These are phyloP conservation scores for Zasmidium citrigriseum DNA, from an alignment of 2,329 filamentous ascomycete genomes.

Conservation along the genomic window DNA sequence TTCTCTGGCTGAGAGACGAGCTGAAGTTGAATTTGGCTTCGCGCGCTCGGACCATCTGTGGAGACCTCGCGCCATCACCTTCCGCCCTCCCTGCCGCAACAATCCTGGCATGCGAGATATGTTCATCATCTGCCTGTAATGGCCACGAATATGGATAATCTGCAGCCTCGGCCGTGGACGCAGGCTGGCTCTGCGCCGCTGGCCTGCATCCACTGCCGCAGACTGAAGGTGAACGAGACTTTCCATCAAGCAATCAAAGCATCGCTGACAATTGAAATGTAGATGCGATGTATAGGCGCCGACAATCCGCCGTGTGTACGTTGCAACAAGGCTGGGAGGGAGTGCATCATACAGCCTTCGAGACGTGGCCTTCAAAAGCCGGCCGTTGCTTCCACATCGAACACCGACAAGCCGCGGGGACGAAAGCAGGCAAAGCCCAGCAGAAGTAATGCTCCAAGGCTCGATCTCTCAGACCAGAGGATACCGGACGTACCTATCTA, in stretches of 20 bases:
- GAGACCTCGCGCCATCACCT: neutral
- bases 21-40: neutral
- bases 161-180: neutral
- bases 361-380: neutral
- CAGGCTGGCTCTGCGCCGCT: neutral
- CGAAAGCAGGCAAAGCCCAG: neutral
- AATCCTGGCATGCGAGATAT: neutral
- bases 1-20: neutral
- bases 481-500: neutral
- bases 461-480: constrained; percentile 2
- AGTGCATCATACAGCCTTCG: neutral
- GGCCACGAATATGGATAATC: neutral
- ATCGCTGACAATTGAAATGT: neutral
- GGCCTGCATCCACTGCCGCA: neutral
- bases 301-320: neutral
- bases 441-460: neutral
- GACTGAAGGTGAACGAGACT: neutral
- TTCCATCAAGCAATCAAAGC: neutral
- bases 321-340: neutral
- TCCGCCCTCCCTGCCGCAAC: neutral
- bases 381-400: neutral
- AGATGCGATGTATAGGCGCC: constrained; percentile 2
- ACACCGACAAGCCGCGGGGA: neutral
- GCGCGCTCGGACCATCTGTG: neutral
- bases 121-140: neutral